These are phyloP conservation scores for Epichloe hybrida DNA, from an alignment of 2,329 filamentous ascomycete genomes.

Conservation along the genomic window DNA sequence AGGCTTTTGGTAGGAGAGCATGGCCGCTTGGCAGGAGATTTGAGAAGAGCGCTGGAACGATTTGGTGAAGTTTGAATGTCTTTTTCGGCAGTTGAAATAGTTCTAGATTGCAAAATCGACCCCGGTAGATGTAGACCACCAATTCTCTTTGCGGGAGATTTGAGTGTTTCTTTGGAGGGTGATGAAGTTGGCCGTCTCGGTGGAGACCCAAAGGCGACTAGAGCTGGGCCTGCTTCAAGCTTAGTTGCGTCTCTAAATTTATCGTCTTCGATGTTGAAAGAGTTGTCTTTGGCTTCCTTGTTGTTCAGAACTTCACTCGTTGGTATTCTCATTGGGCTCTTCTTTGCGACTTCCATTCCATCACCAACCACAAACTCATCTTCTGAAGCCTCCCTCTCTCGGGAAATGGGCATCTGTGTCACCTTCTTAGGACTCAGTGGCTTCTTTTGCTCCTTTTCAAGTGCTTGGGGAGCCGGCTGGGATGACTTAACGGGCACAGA, in stretches of 20 bases:
- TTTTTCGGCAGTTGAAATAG: conserved; percentile 6
- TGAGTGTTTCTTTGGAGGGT: conserved; percentile 41
- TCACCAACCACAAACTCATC: conserved; percentile 43
- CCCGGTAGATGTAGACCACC: conserved; percentile 17
- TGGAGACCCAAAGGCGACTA: conserved; percentile 32
- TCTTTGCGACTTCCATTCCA: conserved; percentile 12
- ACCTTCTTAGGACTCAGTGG: conserved; percentile 54
- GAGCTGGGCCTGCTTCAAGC: not conserved
- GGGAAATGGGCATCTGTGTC: conserved; percentile 37
- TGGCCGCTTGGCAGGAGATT: conserved; percentile 38
- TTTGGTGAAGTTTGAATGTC: conserved; percentile 17
- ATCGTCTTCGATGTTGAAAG: conserved; percentile 7
- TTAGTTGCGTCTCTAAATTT: conserved; percentile 1
- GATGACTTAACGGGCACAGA: conserved; percentile 21
- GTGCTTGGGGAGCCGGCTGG: too few relatives aligned
- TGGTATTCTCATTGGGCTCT: conserved; percentile 8
- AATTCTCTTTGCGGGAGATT: conserved; percentile 38
- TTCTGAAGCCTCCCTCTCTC: conserved; percentile 36
- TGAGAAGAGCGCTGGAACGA: conserved; percentile 26
- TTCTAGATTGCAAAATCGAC: conserved; percentile 17
- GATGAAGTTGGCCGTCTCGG: conserved; percentile 40
- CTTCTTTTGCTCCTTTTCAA: conserved; percentile 21
- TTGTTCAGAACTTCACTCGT: not conserved
- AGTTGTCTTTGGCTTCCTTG: not conserved
- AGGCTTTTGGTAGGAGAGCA: conserved; percentile 30